These are phyloP conservation scores for Xylaria palmicola DNA, from an alignment of 495 filamentous ascomycete genomes.

Conservation along the genomic window DNA sequence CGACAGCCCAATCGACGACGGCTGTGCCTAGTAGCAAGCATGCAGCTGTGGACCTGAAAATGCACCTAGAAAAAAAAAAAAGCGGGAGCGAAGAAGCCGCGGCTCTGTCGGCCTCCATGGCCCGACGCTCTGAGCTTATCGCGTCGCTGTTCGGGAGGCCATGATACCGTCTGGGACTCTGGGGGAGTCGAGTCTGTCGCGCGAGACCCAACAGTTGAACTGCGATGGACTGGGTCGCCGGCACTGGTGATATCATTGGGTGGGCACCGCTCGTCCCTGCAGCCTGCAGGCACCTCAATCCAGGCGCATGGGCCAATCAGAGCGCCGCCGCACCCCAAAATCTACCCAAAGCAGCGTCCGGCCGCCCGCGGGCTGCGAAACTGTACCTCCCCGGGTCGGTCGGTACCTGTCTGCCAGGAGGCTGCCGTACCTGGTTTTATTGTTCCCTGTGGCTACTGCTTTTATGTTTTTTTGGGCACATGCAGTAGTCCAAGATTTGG, in stretches of 20 bases:
- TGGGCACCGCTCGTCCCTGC: background rate
- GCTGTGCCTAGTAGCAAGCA: background rate
- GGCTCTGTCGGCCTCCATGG: background rate
- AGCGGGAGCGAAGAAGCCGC: constrained; percentile 1
- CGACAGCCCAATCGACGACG: too few species aligned
- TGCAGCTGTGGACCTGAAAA: background rate
- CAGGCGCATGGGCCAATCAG: background rate
- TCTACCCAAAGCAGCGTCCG: too few species aligned
- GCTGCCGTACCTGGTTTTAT: background rate
- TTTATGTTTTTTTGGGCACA: too few species aligned
- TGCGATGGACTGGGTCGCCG: background rate
- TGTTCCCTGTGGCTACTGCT: too few species aligned
- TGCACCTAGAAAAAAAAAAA: too few species aligned
- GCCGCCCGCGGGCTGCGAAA: background rate
- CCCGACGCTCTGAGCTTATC: background rate
- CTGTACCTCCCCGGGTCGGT: background rate
- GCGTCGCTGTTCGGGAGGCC: background rate
- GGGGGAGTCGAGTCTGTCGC: background rate
- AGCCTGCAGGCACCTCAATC: constrained; percentile 3
- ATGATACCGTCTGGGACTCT: background rate
- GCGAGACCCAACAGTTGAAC: constrained; percentile 17
- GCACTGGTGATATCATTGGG: constrained; percentile 14
- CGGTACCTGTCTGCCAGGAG: background rate
- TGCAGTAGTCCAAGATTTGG: too few species aligned
- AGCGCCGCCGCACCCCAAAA: background rate